Conservation (phyloP, 208 protist genomes). For the Trichomonas vaginalis region DNA sequence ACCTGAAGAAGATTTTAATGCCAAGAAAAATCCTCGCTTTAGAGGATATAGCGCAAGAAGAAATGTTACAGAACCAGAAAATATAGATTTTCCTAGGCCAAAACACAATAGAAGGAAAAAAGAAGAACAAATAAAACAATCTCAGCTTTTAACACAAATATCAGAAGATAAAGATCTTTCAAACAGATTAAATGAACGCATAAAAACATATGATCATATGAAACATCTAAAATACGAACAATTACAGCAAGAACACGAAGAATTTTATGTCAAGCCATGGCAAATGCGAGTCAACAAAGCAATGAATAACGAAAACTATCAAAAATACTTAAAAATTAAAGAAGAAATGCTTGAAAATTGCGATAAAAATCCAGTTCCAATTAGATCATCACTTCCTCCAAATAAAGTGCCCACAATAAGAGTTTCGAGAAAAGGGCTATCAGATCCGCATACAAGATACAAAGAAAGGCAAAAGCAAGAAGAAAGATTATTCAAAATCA, state of each 20-base stretch:
- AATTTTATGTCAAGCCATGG: neutral
- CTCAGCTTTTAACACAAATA: neutral
- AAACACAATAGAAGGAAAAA: neutral
- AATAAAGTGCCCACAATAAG: neutral
- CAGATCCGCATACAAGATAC: neutral
- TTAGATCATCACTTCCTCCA: neutral
- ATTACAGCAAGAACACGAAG: neutral
- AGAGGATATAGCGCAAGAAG: neutral
- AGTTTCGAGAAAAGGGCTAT: neutral
- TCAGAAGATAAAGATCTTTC: neutral
- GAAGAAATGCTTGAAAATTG: neutral
- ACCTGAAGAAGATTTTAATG: neutral
- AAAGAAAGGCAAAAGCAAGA: neutral
- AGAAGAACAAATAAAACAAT: neutral
- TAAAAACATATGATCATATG: neutral
- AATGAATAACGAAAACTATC: neutral
- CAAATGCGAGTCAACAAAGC: neutral
- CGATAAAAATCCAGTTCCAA: neutral
- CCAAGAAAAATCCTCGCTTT: neutral
- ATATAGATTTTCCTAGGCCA: neutral
- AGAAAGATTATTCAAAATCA: neutral
- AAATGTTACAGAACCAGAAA: neutral
- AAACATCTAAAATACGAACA: neutral
- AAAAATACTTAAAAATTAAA: neutral
- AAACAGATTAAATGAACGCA: neutral